Conservation (phyloP, 495 filamentous ascomycete species). For the Penicillium crystallinum region DNA sequence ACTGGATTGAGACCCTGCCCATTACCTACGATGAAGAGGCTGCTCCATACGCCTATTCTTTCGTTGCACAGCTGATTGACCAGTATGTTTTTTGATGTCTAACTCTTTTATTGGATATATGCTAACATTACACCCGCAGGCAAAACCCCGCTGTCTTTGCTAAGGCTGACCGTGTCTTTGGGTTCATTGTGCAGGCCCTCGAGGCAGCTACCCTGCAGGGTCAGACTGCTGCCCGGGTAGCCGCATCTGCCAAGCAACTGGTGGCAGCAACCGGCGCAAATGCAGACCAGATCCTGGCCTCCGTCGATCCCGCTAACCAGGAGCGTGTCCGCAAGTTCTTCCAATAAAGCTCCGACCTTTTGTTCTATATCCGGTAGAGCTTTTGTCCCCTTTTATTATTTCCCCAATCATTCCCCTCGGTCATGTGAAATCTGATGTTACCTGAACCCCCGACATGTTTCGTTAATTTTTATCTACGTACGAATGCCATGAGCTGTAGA, state of each 20-base stretch:
- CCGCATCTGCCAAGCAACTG: slow-evolving; percentile 66
- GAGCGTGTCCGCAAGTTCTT: slow-evolving; percentile 69
- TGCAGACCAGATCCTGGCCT: slow-evolving; percentile 60
- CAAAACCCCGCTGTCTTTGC: slow-evolving; percentile 78
- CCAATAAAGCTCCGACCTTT: slow-evolving; percentile 36
- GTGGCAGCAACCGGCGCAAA: slow-evolving; percentile 65
- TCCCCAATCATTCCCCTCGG: slow-evolving; percentile 18
- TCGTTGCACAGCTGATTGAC: slow-evolving; percentile 84
- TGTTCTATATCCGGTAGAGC: slow-evolving; percentile 23
- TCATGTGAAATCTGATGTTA: slow-evolving; percentile 27
- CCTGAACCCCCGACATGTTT: slow-evolving; percentile 20
- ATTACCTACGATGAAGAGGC: slow-evolving; percentile 96
- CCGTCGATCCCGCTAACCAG: slow-evolving; percentile 70
- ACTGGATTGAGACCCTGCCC: slow-evolving; percentile 87
- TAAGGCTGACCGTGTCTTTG: slow-evolving; percentile 73
- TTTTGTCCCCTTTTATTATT: slow-evolving; percentile 11
- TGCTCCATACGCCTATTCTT: slow-evolving; percentile 92
- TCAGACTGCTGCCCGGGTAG: slow-evolving; percentile 66
- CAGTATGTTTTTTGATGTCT: slow-evolving; percentile 61
- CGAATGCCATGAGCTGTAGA: slow-evolving; percentile 8
- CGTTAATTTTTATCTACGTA: slow-evolving; percentile 19
- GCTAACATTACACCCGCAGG: slow-evolving; percentile 43
- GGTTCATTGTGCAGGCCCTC: slow-evolving; percentile 77
- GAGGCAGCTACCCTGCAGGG: slow-evolving; percentile 88
- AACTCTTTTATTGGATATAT: background rate